Conservation (phyloP, 2,329 filamentous ascomycete genomes). For the Stylonectria norvegica region DNA sequence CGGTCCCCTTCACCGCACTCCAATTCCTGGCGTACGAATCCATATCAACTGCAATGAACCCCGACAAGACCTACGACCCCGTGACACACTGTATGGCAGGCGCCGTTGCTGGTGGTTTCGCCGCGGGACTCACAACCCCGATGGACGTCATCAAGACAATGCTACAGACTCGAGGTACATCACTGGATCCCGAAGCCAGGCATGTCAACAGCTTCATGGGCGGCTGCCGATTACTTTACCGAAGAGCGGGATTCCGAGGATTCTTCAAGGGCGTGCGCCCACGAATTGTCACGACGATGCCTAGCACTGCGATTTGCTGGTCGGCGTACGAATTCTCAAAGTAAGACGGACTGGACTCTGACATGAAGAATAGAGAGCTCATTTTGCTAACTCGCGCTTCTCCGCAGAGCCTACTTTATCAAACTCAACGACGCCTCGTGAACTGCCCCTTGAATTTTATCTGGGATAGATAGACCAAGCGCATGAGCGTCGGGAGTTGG, state of each 20-base stretch:
- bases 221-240: slow-evolving; percentile 77
- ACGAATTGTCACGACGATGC: slow-evolving; percentile 92
- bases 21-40: slow-evolving; percentile 99
- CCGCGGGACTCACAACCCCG: slow-evolving; percentile 89
- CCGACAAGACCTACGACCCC: slow-evolving; percentile 80
- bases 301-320: slow-evolving; percentile 99
- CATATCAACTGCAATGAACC: slow-evolving; percentile 90
- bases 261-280: slow-evolving; percentile 94
- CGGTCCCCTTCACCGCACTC: slow-evolving; percentile 92
- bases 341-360: slow-evolving; percentile 49
- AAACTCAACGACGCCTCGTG: slow-evolving; percentile 45
- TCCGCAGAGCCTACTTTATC: slow-evolving; percentile 57
- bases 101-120: slow-evolving; percentile 87
- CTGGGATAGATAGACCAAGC: slow-evolving; percentile 7
- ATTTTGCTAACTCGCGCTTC: too few species aligned
- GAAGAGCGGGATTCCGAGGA: slow-evolving; percentile 76
- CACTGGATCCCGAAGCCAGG: slow-evolving; percentile 74
- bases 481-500: slow-evolving; percentile 4
- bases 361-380: too few species aligned
- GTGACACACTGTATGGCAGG: slow-evolving; percentile 91
- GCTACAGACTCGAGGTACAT: slow-evolving; percentile 86
- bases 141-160: slow-evolving; percentile 99
- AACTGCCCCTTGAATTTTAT: slow-evolving; percentile 16
- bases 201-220: slow-evolving; percentile 79
- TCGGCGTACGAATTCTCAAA: slow-evolving; percentile 69